These are phyloP conservation scores for Gnetum montanum DNA, from an alignment of 75 land plant species.

Conservation along the genomic window DNA sequence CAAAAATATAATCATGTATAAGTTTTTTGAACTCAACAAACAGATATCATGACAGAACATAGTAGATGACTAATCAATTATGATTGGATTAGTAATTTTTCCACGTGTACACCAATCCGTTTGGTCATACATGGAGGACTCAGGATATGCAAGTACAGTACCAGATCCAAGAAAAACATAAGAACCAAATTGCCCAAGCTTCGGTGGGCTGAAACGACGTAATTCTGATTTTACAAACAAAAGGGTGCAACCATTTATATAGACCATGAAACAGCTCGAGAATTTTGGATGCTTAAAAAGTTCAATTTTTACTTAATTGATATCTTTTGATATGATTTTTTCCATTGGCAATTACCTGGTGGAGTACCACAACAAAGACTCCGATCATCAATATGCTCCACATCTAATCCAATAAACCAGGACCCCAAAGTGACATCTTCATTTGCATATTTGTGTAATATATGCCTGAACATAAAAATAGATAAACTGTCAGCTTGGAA, in stretches of 20 bases:
- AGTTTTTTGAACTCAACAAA: too few relatives aligned
- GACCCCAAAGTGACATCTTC: slow-evolving; percentile 76
- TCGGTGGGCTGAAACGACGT: too few relatives aligned
- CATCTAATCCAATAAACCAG: slow-evolving; percentile 74
- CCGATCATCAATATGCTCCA: slow-evolving; percentile 65
- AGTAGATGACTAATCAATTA: too few relatives aligned
- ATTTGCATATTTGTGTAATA: slow-evolving; percentile 64
- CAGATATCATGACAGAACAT: too few relatives aligned
- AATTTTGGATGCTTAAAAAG: background rate
- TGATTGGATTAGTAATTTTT: too few relatives aligned
- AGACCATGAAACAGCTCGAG: background rate
- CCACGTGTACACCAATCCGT: too few relatives aligned
- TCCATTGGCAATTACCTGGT: slow-evolving; percentile 53
- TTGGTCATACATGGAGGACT: too few relatives aligned
- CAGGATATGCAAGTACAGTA: too few relatives aligned
- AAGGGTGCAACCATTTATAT: slow-evolving; percentile 1
- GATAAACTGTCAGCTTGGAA: background rate
- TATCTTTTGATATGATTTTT: background rate
- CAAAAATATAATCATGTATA: too few relatives aligned
- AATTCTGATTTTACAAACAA: too few relatives aligned
- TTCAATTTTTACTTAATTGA: background rate
- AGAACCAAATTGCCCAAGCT: too few relatives aligned
- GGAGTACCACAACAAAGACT: slow-evolving; percentile 73
- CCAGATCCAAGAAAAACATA: too few relatives aligned
- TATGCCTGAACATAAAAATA: slow-evolving; percentile 18